Evolutionary conservation across 2,329 filamentous ascomycete genomes (phyloP), one percentile per base, ranked within the genome.

Genomic region (Harringtonia lauricola): DNA sequence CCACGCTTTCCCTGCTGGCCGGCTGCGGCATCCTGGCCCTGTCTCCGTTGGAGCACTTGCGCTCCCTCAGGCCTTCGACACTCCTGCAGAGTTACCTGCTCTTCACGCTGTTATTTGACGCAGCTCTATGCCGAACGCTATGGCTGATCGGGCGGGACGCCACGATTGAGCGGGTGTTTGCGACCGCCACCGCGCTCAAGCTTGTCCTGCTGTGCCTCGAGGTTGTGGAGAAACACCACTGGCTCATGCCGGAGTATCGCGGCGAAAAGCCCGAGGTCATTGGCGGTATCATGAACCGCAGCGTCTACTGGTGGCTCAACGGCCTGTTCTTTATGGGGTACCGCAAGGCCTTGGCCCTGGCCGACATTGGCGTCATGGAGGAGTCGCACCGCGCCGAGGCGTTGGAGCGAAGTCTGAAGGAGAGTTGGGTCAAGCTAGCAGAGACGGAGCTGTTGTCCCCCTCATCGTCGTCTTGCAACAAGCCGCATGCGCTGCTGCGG

Each of bases 251-350:
- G 30, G 49, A 48, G 37, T 54, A 59, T 43, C 47, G 51, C n/a
- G 21, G 50, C 39, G 46, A 50, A n/a, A 59, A 60, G 8, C 63
- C 65, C 4, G 64, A 64, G 44, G 53, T 51, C 31, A 60, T 59
- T 24, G 62, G 62, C 45, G 64, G 65, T 14, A 50, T 66, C 8
- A 63, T 64, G 33, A 60, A 55, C 44, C 59, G 57, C 12, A 59
- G 57, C 18, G 52, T 65, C 30, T 61, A 64, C 43, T 59, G 58
- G 48, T 67, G 64, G 65, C 49, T 66, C 31, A 61, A 59, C 30
- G 54, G 57, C 8, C 52, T 67, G 29, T 41, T 41, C 10, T 14
- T 41, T 13, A 21, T 13, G 4, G 39, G 29, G n/a, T 41, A 33
- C 28, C 18, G 17, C 39, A 41, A 41, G 18, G 19, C 34, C 18